phyloP scores from a whole-genome alignment of 2,329 filamentous ascomycete species.

The Colletotrichum sp. region DNA sequence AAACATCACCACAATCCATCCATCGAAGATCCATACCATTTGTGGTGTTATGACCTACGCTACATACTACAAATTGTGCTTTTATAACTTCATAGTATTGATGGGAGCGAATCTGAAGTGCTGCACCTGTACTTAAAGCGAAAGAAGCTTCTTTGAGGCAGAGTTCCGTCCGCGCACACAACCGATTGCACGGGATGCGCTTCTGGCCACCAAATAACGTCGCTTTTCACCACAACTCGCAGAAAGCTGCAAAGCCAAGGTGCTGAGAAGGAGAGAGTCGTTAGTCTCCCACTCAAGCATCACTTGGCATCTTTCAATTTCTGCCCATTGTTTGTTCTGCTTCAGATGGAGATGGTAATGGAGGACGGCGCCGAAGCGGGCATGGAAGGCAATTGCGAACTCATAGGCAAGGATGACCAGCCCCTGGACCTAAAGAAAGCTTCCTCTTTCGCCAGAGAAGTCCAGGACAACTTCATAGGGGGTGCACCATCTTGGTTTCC shows the following conservation, averaged over 20 bases:
- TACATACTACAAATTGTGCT: neutral
- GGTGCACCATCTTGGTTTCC: no score
- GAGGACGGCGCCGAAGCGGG: neutral
- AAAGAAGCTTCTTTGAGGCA: neutral
- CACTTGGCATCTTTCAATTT: rapidly evolving
- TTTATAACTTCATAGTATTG: rapidly evolving
- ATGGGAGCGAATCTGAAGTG: neutral
- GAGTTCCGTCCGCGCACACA: neutral
- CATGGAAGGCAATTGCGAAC: rapidly evolving
- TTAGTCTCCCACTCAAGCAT: rapidly evolving
- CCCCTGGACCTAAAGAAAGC: rapidly evolving
- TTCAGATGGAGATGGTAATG: neutral
- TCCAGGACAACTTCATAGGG: no score
- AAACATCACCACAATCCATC: no score
- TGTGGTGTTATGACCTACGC: neutral
- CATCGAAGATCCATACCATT: no score
- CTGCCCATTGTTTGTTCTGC: neutral
- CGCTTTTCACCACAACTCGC: neutral
- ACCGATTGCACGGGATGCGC: neutral
- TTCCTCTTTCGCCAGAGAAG: neutral
- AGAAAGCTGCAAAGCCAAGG: rapidly evolving
- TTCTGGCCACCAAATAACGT: neutral
- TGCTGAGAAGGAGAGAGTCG: rapidly evolving
- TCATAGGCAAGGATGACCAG: rapidly evolving
- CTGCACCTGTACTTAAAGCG: neutral